Conservation (phyloP, 495 filamentous ascomycete genomes). For the Penicillium macrosclerotiorum region DNA sequence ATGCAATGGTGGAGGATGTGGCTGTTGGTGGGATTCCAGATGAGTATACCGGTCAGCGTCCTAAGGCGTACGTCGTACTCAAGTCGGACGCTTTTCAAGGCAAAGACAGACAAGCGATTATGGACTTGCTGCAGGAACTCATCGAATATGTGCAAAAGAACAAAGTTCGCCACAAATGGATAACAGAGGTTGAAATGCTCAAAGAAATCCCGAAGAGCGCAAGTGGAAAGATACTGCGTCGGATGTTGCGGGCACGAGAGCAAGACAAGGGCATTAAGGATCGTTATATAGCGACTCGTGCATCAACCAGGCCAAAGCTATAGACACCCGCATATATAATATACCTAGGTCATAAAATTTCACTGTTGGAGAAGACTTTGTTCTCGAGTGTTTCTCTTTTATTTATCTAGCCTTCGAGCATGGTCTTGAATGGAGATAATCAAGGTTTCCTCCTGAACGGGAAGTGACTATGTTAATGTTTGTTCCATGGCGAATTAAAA, state of each 20-base stretch:
- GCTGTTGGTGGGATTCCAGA: constrained; percentile 59
- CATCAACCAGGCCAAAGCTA: constrained; percentile 39
- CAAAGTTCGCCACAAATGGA: constrained; percentile 64
- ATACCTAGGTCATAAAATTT: too few relatives aligned
- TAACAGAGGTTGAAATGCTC: constrained; percentile 63
- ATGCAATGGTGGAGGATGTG: constrained; percentile 56
- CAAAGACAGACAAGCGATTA: constrained; percentile 19
- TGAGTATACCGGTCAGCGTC: constrained; percentile 60
- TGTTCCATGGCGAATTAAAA: too few relatives aligned
- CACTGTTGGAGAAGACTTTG: neutral
- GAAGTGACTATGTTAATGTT: too few relatives aligned
- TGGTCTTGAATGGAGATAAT: too few relatives aligned
- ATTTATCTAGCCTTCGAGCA: too few relatives aligned
- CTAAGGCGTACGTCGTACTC: constrained; percentile 61
- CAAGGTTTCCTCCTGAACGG: too few relatives aligned
- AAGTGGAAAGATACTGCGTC: constrained; percentile 65
- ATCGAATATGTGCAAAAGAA: constrained; percentile 57
- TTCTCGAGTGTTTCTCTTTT: too few relatives aligned
- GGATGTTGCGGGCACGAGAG: constrained; percentile 49
- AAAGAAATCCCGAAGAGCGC: constrained; percentile 65
- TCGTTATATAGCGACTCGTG: constrained; percentile 35
- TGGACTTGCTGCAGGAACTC: constrained; percentile 39
- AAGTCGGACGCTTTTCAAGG: constrained; percentile 27
- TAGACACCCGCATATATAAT: too few relatives aligned
- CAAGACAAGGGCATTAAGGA: constrained; percentile 17